Base-by-base conservation (phyloP, 1,139 yeast species). In the Sugiyamaella novakii region DNA sequence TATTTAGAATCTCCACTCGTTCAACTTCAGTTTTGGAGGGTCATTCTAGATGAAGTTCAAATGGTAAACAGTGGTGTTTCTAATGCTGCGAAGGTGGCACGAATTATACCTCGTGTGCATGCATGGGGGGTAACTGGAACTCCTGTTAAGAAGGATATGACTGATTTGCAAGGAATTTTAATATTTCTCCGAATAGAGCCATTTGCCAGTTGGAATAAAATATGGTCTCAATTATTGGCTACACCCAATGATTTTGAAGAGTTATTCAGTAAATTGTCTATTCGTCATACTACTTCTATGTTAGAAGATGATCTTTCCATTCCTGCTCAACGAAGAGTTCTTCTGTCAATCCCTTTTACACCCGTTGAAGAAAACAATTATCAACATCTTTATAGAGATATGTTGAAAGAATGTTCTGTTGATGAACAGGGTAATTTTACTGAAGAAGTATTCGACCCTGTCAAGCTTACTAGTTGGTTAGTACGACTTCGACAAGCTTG, bases 111-210 rank as follows among this genome's bases (percentile, higher is more conserved):
- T 3, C 72, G 96, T 47, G 78, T 80, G 46, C 97, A 92, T 68
- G 81, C 96, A 0, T 92, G 98, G 98, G 96, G 96, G 5, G 96
- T 89, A 0, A 86, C 96, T 0, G 98, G 98, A 5, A 92, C 98
- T 0, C 95, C 98, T 0, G 84, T 89, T 8, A 80, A 81, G 55
- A 80, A 79, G 55, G 74, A 78, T 40, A 68, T 87, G 51, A 70
- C 72, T 41, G 96, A 91, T 66, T 70, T 89, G 49, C 81, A 78
- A 48, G 84, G 95, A 0, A 74, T 88, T 5, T 64, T 89, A 31
- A 75, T 79, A 14, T 91, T 87, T 60, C 68, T 89, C 54, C 74
- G 83, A 52, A 66, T 80, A 24, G 74, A 74, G 43, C 98, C 98
- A 0, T 85, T 87, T 53, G 72, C 69, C 36, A 55, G 54, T 18